phyloP scores from a whole-genome alignment of 345 rosid genomes.

The thale cress (Arabidopsis thaliana) region TAIR10.1 NC_003074.8:7043501-7044000 shows the following conservation, averaged over 20 bases:
- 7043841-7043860: conserved; percentile 51
- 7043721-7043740: neutral
- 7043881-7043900: conserved; percentile 11
- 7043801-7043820: conserved; percentile 48
- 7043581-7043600: conserved; percentile 45
- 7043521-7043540: conserved; percentile 42
- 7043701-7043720: neutral
- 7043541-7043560: conserved; percentile 42
- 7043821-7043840: conserved; percentile 38
- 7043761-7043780: conserved; percentile 43
- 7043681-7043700: neutral
- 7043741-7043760: neutral
- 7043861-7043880: neutral
- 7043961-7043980: conserved; percentile 35
- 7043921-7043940: neutral
- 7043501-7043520: neutral
- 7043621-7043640: conserved; percentile 44
- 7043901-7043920: neutral
- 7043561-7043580: conserved; percentile 49
- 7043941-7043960: neutral
- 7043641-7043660: conserved; percentile 54
- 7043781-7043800: conserved; percentile 50
- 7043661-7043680: conserved; percentile 40
- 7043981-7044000: conserved; percentile 6
- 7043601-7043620: conserved; percentile 51